These are phyloP conservation scores for Pogostemon cablin DNA, from an alignment of 257 asterid species.

Conservation along the genomic window DNA sequence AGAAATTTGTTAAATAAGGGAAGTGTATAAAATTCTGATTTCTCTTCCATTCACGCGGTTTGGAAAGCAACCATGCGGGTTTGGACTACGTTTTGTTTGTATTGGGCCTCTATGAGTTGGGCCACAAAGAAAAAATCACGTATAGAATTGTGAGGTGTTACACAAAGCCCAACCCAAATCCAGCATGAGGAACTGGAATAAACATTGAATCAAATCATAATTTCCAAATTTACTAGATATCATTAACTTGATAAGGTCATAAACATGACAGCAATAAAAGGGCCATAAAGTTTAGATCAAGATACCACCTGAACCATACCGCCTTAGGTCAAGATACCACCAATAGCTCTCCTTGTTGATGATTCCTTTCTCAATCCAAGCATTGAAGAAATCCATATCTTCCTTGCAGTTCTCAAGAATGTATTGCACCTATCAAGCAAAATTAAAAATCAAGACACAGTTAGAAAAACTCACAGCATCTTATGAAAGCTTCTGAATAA, in stretches of 20 bases:
- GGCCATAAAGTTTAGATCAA: neutral
- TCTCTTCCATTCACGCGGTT: no score
- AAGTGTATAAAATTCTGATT: no score
- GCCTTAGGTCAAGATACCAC: slow-evolving; percentile 99
- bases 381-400: slow-evolving; percentile 95
- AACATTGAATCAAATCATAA: neutral
- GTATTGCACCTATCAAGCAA: slow-evolving; percentile 68
- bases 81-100: no score
- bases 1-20: no score
- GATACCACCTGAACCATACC: slow-evolving; percentile 90
- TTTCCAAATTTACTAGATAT: neutral
- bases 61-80: no score
- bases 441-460: slow-evolving; percentile 23
- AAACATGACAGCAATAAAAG: neutral
- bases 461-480: slow-evolving; percentile 25
- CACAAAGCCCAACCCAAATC: slow-evolving; percentile 97
- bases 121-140: no score
- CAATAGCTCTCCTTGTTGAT: slow-evolving; percentile 87
- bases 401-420: slow-evolving; percentile 93
- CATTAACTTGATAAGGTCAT: neutral
- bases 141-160: no score
- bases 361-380: slow-evolving; percentile 98
- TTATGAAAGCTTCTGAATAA: slow-evolving; percentile 14
- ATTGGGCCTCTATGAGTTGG: no score
- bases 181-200: slow-evolving; percentile 86